Evolutionary conservation across 306 rosid genomes (phyloP), one percentile per base, ranked within the genome.

Genomic region (Luffa acutangula): DNA sequence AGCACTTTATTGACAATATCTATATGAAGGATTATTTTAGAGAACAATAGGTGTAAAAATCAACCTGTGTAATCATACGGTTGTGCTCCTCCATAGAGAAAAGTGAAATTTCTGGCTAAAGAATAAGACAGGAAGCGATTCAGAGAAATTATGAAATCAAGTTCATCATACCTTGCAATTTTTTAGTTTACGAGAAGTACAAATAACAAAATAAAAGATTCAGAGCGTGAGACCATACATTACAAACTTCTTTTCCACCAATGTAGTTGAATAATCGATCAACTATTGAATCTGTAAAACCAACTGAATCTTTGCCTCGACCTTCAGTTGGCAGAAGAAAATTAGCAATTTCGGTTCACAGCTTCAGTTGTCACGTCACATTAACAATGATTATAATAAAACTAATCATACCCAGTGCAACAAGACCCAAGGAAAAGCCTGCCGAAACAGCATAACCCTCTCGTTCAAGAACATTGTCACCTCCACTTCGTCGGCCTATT

Each of bases 371-470:
- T 9, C 56, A 37, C 81, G 21, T 9, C 56, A 37, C 81, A 79
- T 63, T 75, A 49, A 58, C 70, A 79, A 59, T 75, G 81, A 49
- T 80, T 57, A 65, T 7, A 81, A 57, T 45, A 46, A 45, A 63
- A 58, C 18, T 49, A 58, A 70, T 3, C 85, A 83, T 92, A 92
- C 98, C 97, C 80, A 94, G 83, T 69, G 92, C 97, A 89, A 94
- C 93, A 85, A 94, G 98, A 72, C 98, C 97, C 80, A 94, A 77
- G 4, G 98, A 91, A 87, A 94, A 94, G 84, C 98, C 98, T 10
- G 98, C 98, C 54, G 97, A 92, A 82, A 94, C 97, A 86, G 98
- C 91, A 85, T 92, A 92, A 80, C 98, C 98, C 88, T 94, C 98
- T 85, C 98, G 87, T 88, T 94, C 98, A 66, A 92, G 97, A 80